Evolutionary conservation across 2,329 filamentous ascomycete species (phyloP), one percentile per base, ranked within the genome.

Genomic region (Xylaria sp.): DNA sequence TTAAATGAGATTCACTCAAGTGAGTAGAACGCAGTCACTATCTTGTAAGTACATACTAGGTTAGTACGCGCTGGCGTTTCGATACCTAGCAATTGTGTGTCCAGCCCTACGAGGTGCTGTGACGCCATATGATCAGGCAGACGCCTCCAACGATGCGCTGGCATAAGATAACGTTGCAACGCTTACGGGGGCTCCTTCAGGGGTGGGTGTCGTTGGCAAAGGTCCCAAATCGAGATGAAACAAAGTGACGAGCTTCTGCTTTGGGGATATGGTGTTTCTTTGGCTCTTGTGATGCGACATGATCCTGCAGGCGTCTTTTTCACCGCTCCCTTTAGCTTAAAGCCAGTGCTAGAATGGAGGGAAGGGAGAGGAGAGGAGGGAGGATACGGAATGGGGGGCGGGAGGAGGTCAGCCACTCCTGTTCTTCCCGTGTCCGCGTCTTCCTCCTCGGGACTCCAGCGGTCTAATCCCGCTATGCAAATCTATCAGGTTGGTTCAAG

Each of bases 341-440:
- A 33, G 17, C 15, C 43, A 60, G 46, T 14, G 49, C 17, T 53
- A n/a, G 38, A 19, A 40, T 56, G 35, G 60, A 33, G 45, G 33
- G 31, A 15, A 35, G 40, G 31, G 25, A 21, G 37, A 12, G 28
- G 40, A 38, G 46, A 38, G 28, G 37, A 31, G 25, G 40, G 42
- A 28, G 25, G 35, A 33, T n/a, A 43, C 28, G 28, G 28, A 31
- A 31, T 31, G 28, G 28, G 28, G 28, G 28, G 5, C 4, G 28
- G 9, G 9, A 31, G 28, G 15, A 28, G 46, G 49, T 52, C 59
- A 59, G 59, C 53, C 58, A 50, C 42, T 55, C 25, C 23, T 60
- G 63, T 65, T 51, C 63, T 65, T 57, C 60, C 63, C 60, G 55
- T 63, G 35, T 56, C 56, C 51, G 50, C 54, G 45, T 45, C 45